Percentiles rank a stretch among this genome's conserved stretches.
Evolutionary conservation across 495 filamentous ascomycete genomes (phyloP).

Genomic region (Apodospora peruviana): DNA sequence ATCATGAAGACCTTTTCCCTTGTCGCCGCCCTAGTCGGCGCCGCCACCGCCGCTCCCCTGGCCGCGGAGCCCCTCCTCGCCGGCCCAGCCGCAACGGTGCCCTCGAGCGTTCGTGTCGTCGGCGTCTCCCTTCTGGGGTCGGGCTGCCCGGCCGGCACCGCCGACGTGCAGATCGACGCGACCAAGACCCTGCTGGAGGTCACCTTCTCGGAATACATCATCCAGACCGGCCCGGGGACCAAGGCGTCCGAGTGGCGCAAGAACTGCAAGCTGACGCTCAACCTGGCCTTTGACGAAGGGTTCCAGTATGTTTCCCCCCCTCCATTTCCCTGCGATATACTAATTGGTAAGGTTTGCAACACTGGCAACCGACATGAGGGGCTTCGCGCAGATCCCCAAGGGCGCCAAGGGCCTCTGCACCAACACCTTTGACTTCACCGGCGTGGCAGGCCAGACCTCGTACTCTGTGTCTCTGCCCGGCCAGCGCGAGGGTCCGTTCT

Average conservation of each 20-base stretch:
- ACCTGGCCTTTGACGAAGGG: slow-evolving; percentile 4
- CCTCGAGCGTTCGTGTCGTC: not conserved
- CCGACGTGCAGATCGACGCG: slow-evolving; percentile 10
- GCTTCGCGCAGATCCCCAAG: slow-evolving; percentile 19
- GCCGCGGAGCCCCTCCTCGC: not conserved
- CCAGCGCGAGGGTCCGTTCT: slow-evolving; percentile 14
- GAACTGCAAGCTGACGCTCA: slow-evolving; percentile 10
- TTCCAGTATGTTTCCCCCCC: slow-evolving; percentile 4
- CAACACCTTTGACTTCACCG: slow-evolving; percentile 22
- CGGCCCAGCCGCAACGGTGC: too few species aligned
- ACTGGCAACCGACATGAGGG: slow-evolving; percentile 14
- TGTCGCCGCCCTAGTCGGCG: not conserved
- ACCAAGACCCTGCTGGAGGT: slow-evolving; percentile 8
- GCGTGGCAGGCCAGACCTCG: slow-evolving; percentile 5
- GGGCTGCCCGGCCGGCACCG: slow-evolving; percentile 8
- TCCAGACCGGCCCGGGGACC: slow-evolving; percentile 8
- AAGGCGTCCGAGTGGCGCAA: slow-evolving; percentile 5
- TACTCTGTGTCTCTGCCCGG: slow-evolving; percentile 12
- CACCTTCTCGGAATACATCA: slow-evolving; percentile 6
- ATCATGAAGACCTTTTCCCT: not conserved
- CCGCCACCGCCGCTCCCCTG: too few species aligned
- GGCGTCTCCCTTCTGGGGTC: slow-evolving; percentile 8
- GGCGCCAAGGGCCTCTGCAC: slow-evolving; percentile 15
- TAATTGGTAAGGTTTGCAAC: slow-evolving; percentile 1
- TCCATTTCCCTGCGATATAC: not conserved